Percentiles rank a stretch among this genome's conserved stretches.
Conservation (phyloP, 495 filamentous ascomycete species). For the Trichoderma erinaceum region DNA sequence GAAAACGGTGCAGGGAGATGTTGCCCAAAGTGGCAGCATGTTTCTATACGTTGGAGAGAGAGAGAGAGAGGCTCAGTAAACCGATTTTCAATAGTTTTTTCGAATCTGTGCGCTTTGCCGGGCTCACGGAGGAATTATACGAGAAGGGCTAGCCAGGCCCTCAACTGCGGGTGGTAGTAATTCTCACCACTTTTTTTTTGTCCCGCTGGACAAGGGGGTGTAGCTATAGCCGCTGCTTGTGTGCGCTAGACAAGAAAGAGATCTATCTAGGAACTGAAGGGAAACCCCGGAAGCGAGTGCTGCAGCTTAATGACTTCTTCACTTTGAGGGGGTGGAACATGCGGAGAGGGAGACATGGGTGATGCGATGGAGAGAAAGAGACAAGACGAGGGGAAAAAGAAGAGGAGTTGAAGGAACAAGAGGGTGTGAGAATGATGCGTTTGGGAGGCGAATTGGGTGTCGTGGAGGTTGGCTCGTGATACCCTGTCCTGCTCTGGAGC, state of each 20-base stretch:
- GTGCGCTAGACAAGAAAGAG: neutral
- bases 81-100: too few species aligned
- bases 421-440: slow-evolving; percentile 3
- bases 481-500: neutral
- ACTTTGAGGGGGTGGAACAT: neutral
- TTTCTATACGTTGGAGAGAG: too few species aligned
- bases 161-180: neutral
- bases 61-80: too few species aligned
- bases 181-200: neutral
- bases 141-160: neutral
- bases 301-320: neutral
- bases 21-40: too few species aligned
- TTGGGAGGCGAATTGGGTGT: neutral
- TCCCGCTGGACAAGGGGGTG: neutral
- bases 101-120: too few species aligned
- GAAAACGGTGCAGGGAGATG: too few species aligned
- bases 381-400: too few species aligned
- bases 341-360: neutral
- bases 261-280: neutral
- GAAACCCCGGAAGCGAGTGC: neutral
- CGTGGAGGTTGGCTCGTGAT: neutral
- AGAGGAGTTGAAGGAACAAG: neutral
- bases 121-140: neutral
- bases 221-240: neutral
- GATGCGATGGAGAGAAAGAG: too few species aligned